Conservation (phyloP, 768 basidiomycete genomes). For the Hortiboletus campestris region DNA sequence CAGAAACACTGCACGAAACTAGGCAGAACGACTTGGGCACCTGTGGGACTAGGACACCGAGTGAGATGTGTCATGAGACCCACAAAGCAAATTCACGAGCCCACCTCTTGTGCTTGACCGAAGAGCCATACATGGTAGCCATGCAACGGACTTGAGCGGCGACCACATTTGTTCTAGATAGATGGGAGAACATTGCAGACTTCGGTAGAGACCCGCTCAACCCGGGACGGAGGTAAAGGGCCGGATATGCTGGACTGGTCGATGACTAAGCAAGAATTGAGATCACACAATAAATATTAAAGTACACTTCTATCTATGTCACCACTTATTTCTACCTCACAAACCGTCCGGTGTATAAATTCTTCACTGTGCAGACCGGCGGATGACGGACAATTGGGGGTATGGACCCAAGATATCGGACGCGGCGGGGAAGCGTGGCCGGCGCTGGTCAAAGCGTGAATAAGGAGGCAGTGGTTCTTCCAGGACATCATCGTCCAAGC, state of each 20-base stretch:
- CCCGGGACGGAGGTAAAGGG: background rate
- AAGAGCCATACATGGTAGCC: conserved; percentile 43
- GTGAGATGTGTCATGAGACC: conserved; percentile 11
- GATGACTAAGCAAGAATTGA: conserved; percentile 17
- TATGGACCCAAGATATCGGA: conserved; percentile 28
- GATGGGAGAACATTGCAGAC: conserved; percentile 29
- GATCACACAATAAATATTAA: conserved; percentile 6
- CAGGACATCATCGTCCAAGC: background rate
- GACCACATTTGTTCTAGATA: conserved; percentile 17
- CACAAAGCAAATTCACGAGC: background rate
- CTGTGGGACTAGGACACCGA: conserved; percentile 54
- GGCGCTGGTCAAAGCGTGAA: conserved; percentile 27
- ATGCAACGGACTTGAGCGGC: conserved; percentile 38
- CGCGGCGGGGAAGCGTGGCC: conserved; percentile 16
- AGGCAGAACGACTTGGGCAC: conserved; percentile 30
- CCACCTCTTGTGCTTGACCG: conserved; percentile 45
- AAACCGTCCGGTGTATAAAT: background rate
- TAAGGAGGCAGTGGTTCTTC: conserved; percentile 25
- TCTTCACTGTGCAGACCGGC: background rate
- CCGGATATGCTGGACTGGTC: background rate
- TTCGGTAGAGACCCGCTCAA: background rate
- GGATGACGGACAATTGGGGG: conserved; percentile 19
- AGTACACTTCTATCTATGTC: background rate
- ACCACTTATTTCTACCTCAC: too few species aligned
- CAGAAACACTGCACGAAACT: conserved; percentile 2